These are phyloP conservation scores for Trametes hirsuta DNA, from an alignment of 1,284 basidiomycete species.

Conservation along the genomic window DNA sequence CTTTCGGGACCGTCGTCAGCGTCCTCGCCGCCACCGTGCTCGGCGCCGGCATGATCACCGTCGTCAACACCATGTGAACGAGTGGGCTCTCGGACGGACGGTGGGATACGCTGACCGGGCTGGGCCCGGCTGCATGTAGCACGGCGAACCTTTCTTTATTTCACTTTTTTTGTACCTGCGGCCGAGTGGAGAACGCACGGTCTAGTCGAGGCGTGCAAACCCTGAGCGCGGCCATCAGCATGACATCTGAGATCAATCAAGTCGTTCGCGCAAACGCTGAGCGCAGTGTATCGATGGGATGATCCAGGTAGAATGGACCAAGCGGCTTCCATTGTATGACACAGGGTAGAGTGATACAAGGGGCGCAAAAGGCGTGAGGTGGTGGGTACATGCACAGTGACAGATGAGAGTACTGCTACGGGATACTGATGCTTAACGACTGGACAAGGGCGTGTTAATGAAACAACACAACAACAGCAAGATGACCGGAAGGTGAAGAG, in stretches of 20 bases:
- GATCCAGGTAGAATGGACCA: slow-evolving; percentile 20
- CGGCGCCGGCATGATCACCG: slow-evolving; percentile 46
- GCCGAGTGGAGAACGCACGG: background rate
- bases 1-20: slow-evolving; percentile 45
- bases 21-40: slow-evolving; percentile 52
- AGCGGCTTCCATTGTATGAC: slow-evolving; percentile 27
- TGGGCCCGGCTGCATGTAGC: background rate
- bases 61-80: slow-evolving; percentile 54
- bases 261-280: no score
- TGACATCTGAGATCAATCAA: no score
- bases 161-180: no score
- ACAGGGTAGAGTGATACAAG: slow-evolving; percentile 23
- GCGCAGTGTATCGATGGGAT: background rate
- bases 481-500: slow-evolving; percentile 14
- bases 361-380: slow-evolving; percentile 16
- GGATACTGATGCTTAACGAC: slow-evolving; percentile 28
- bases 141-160: no score
- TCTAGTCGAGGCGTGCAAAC: background rate
- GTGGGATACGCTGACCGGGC: background rate
- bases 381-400: slow-evolving; percentile 26
- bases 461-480: slow-evolving; percentile 25
- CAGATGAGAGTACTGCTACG: slow-evolving; percentile 26
- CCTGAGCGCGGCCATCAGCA: background rate
- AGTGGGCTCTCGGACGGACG: background rate
- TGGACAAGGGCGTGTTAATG: slow-evolving; percentile 25